These are phyloP conservation scores for Nectriaceae sp. DNA, from an alignment of 2,329 filamentous ascomycete genomes.

Conservation along the genomic window DNA sequence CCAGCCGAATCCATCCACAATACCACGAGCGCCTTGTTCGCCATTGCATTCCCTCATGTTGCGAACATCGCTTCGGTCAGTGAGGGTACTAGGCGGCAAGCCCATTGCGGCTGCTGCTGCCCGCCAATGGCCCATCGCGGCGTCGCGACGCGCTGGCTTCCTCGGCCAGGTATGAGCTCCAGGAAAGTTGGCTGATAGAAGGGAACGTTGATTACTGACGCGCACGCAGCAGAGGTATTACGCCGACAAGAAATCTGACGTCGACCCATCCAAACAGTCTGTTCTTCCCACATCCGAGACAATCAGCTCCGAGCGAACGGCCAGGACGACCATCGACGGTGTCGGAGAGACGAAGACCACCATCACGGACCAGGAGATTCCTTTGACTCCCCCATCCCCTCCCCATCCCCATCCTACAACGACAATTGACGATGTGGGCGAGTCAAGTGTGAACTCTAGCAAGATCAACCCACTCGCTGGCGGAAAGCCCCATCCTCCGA, in stretches of 20 bases:
- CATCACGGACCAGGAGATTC: conserved; percentile 39
- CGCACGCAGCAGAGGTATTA: conserved; percentile 54
- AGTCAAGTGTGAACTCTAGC: conserved; percentile 11
- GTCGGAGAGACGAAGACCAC: conserved; percentile 40
- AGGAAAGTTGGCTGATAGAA: conserved; percentile 30
- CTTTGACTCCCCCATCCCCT: conserved; percentile 32
- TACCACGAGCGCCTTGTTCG: conserved; percentile 37
- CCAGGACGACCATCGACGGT: conserved; percentile 40
- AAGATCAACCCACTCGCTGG: conserved; percentile 10
- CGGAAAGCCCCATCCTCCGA: conserved; percentile 10
- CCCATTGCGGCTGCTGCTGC: conserved; percentile 52
- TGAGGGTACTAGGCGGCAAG: conserved; percentile 59
- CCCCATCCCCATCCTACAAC: conserved; percentile 12
- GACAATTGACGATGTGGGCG: conserved; percentile 18
- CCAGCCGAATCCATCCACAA: conserved; percentile 33
- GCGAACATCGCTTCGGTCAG: conserved; percentile 68
- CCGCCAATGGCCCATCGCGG: conserved; percentile 59
- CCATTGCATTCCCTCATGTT: conserved; percentile 62
- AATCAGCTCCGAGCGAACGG: conserved; percentile 48
- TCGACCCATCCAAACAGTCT: conserved; percentile 49
- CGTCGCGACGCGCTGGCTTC: conserved; percentile 35
- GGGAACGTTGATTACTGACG: conserved; percentile 33
- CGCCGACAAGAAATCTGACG: conserved; percentile 53
- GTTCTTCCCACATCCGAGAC: conserved; percentile 58
- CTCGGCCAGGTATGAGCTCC: conserved; percentile 37